Evolutionary conservation across 495 filamentous ascomycete species (phyloP).

Genomic region (Neurospora sp.): DNA sequence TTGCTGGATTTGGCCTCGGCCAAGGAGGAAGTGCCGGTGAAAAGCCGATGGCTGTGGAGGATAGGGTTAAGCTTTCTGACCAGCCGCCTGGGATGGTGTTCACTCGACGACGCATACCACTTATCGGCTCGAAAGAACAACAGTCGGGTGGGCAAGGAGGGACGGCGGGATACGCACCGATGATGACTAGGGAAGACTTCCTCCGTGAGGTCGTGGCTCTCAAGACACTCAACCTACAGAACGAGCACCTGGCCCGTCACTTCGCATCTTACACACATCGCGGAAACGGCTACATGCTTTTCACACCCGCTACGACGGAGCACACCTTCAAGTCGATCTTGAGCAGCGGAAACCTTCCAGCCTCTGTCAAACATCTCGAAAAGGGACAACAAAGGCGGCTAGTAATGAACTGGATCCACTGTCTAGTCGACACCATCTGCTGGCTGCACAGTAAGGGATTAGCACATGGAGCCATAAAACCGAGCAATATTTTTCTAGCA

Average conservation of each 20-base stretch:
- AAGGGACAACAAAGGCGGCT: conserved; percentile 61
- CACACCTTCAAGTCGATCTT: conserved; percentile 71
- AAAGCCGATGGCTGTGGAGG: conserved; percentile 14
- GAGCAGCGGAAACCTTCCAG: conserved; percentile 44
- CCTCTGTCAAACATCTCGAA: conserved; percentile 55
- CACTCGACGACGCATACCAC: conserved; percentile 59
- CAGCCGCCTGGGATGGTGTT: conserved; percentile 46
- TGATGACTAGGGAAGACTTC: conserved; percentile 54
- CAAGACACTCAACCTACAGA: conserved; percentile 43
- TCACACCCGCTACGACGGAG: conserved; percentile 58
- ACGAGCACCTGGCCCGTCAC: conserved; percentile 72
- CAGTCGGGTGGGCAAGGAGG: conserved; percentile 23
- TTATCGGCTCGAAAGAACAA: conserved; percentile 17
- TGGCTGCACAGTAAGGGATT: conserved; percentile 66
- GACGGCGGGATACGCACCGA: conserved; percentile 34
- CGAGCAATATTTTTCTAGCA: conserved; percentile 17
- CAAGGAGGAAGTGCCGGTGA: not conserved
- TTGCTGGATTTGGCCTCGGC: not conserved
- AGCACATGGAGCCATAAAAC: conserved; percentile 70
- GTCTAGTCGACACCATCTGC: conserved; percentile 65
- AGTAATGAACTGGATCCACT: conserved; percentile 80
- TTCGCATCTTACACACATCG: conserved; percentile 72
- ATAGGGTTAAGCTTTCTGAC: conserved; percentile 58
- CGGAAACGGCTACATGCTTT: conserved; percentile 62
- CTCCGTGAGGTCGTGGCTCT: conserved; percentile 55